phyloP scores from a whole-genome alignment of 768 basidiomycete genomes.

The Leccinum sublutescens region DNA sequence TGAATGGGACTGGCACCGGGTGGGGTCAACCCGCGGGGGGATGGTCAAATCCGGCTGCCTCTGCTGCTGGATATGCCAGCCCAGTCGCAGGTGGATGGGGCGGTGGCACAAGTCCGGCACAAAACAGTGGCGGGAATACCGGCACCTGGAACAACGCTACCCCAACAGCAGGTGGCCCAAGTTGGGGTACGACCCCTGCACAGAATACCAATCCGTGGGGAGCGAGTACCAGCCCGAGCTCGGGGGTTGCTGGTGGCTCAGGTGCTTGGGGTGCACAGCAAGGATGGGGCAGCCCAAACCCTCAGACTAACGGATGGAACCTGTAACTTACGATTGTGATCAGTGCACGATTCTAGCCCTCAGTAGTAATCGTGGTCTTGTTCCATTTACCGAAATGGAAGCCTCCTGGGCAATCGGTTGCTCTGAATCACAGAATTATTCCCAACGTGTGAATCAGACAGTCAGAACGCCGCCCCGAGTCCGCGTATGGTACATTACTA shows the following conservation, averaged over 20 bases:
- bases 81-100: constrained; percentile 34
- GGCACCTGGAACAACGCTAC: constrained; percentile 21
- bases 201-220: constrained; percentile 36
- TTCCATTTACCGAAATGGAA: neutral
- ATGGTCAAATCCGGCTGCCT: constrained; percentile 30
- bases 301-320: constrained; percentile 57
- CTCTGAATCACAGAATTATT: neutral
- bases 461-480: neutral
- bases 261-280: constrained; percentile 30
- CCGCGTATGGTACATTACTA: too few relatives aligned
- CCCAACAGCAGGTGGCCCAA: constrained; percentile 27
- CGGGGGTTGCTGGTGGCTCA: constrained; percentile 14
- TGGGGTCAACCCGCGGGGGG: constrained; percentile 25
- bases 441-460: neutral
- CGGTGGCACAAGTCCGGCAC: constrained; percentile 25
- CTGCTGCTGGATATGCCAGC: constrained; percentile 33
- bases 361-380: neutral
- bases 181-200: constrained; percentile 33
- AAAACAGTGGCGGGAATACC: constrained; percentile 20
- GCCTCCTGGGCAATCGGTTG: neutral
- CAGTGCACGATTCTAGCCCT: neutral
- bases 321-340: constrained; percentile 14
- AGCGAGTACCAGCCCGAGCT: constrained; percentile 33
- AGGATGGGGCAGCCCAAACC: constrained; percentile 53
- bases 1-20: constrained; percentile 23